Evolutionary conservation across 1,284 basidiomycete species (phyloP).

Genomic region (Salmacisia buchloeana): DNA sequence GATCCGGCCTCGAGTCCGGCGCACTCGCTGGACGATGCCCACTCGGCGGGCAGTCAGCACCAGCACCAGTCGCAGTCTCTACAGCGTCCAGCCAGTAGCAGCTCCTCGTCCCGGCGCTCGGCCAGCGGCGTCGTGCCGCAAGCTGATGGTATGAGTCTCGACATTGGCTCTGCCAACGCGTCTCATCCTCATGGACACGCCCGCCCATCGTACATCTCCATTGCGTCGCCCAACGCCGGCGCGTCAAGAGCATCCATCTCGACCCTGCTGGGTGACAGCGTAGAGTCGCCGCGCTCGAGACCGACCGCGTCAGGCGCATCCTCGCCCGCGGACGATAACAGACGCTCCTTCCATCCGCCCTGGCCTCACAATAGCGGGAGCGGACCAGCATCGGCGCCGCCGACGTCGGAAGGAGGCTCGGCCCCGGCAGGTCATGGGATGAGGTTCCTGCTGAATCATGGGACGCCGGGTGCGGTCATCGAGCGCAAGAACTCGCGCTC

Average conservation of each 20-base stretch:
- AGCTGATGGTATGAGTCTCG: not conserved
- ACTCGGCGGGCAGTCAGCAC: not conserved
- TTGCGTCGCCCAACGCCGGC: not conserved
- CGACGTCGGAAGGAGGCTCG: too few relatives aligned
- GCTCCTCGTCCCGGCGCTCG: not conserved
- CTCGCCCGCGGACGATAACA: not conserved
- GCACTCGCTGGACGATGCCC: not conserved
- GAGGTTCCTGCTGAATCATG: conserved; percentile 1
- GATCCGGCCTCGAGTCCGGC: not conserved
- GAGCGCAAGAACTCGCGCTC: not conserved
- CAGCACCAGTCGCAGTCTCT: not conserved
- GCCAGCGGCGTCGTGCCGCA: not conserved
- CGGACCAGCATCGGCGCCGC: too few relatives aligned
- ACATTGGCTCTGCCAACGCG: not conserved
- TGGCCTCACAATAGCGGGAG: not conserved
- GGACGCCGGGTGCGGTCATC: not conserved
- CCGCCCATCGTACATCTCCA: not conserved
- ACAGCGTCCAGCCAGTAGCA: not conserved
- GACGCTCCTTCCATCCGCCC: not conserved
- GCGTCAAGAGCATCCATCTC: conserved; percentile 1
- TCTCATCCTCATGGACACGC: not conserved
- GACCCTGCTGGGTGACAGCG: conserved; percentile 3
- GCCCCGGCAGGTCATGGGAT: not conserved
- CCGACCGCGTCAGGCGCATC: not conserved
- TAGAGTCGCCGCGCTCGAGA: not conserved